These are phyloP conservation scores for Oryza nivara DNA, from an alignment of 176 grass and related monocot species.

Conservation along the genomic window DNA sequence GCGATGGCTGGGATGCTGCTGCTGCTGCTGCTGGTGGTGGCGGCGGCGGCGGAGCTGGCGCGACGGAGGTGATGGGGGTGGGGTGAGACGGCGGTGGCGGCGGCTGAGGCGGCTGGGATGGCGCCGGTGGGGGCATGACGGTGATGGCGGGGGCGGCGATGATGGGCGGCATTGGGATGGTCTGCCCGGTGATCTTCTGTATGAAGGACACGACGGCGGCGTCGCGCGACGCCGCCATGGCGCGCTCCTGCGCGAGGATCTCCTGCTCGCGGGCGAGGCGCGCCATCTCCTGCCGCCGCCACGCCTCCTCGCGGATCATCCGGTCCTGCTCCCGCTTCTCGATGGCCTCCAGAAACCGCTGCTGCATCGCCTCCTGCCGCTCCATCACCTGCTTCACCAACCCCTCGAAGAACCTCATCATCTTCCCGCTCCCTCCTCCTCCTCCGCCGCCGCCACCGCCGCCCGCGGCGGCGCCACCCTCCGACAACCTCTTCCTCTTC, in stretches of 20 bases:
- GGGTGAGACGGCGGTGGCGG: neutral
- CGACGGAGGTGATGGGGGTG: neutral
- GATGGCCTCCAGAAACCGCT: constrained; percentile 83
- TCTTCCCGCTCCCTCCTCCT: constrained; percentile 51
- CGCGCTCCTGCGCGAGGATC: constrained; percentile 80
- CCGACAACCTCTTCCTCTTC: constrained; percentile 65
- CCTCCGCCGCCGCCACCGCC: neutral
- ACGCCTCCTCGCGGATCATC: constrained; percentile 97
- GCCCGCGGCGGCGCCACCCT: constrained; percentile 7
- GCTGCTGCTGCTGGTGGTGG: neutral
- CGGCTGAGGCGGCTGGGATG: neutral
- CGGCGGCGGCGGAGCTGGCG: constrained; percentile 12
- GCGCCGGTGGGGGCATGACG: constrained; percentile 39
- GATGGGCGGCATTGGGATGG: constrained; percentile 65
- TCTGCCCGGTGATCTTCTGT: constrained; percentile 93
- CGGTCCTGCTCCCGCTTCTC: constrained; percentile 94
- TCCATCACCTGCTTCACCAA: constrained; percentile 94
- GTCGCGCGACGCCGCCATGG: constrained; percentile 89
- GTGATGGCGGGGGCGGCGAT: constrained; percentile 52
- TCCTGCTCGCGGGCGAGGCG: constrained; percentile 87
- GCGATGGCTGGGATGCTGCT: constrained; percentile 17
- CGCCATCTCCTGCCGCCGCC: constrained; percentile 91
- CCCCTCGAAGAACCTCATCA: constrained; percentile 92
- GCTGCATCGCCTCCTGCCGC: constrained; percentile 96
- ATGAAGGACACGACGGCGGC: constrained; percentile 87